Evolutionary conservation across 441 rosid species (phyloP), one percentile per base, ranked within the genome.

Genomic region (Pelargonium fulgidum): DNA sequence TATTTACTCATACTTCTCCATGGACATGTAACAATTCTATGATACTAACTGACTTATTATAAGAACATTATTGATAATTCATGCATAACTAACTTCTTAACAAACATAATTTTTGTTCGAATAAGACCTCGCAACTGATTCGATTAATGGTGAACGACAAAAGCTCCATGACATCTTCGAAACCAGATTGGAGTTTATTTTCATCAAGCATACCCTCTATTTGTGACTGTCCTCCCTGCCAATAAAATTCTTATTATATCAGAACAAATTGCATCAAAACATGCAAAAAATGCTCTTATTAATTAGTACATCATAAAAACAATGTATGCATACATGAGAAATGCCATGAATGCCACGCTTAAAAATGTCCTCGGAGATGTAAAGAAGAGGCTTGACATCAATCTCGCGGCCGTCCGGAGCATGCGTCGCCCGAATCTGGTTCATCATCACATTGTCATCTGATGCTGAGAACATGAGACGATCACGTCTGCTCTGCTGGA

Each of bases 51-150:
- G n/a, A n/a, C n/a, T n/a, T n/a, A n/a, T n/a, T n/a, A n/a, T n/a
- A n/a, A n/a, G n/a, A n/a, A n/a, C n/a, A n/a, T n/a, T n/a, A n/a
- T n/a, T n/a, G n/a, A n/a, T n/a, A n/a, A n/a, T n/a, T n/a, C n/a
- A n/a, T n/a, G n/a, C n/a, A n/a, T n/a, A n/a, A n/a, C n/a, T n/a
- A n/a, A n/a, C n/a, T n/a, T n/a, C n/a, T n/a, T n/a, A n/a, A n/a
- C n/a, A n/a, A n/a, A n/a, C n/a, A n/a, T 68, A 17, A 47, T 10
- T 42, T 3, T 20, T 24, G 2, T 50, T 24, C 47, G 29, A 47
- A 0, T 7, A 8, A 24, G 17, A 87, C 95, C 95, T 86, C 89
- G 69, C 89, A 81, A 66, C 85, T 79, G 58, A 87, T 81, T 71
- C 70, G 81, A 69, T 74, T 79, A 59, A 89, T 84, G 1, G 84